Percentiles rank a stretch among this genome's conserved stretches.
Evolutionary conservation across 1,284 basidiomycete genomes (phyloP).

Genomic region (Grifola frondosa): DNA sequence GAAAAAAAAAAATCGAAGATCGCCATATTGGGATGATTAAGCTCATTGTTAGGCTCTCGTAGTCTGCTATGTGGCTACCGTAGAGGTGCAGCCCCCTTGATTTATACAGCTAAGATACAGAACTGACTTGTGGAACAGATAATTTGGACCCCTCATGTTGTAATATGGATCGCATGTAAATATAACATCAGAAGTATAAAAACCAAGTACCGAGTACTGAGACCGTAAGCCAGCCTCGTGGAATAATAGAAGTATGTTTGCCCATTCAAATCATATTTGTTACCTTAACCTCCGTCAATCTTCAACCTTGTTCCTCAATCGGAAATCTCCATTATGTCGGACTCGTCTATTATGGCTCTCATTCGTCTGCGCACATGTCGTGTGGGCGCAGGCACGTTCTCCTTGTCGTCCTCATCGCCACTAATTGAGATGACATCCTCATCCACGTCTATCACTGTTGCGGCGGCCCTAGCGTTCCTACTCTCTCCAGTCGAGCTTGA

Average conservation of each 20-base stretch:
- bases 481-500: slow-evolving; percentile 7
- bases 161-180: too few species aligned
- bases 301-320: slow-evolving; percentile 13
- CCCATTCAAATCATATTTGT: neutral
- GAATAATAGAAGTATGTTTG: too few species aligned
- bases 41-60: too few species aligned
- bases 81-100: too few species aligned
- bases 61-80: too few species aligned
- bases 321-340: slow-evolving; percentile 26
- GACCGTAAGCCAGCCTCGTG: too few species aligned
- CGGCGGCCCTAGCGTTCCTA: neutral
- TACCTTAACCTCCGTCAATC: neutral
- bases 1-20: slow-evolving; percentile 78
- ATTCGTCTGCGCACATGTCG: slow-evolving; percentile 50
- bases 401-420: slow-evolving; percentile 58
- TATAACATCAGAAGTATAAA: too few species aligned
- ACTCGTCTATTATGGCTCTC: slow-evolving; percentile 8
- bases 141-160: too few species aligned
- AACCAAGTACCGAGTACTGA: too few species aligned
- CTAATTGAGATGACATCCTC: slow-evolving; percentile 40
- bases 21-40: slow-evolving; percentile 66
- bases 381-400: slow-evolving; percentile 57
- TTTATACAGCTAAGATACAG: too few species aligned
- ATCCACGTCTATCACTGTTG: too few species aligned
- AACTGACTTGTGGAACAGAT: too few species aligned